These are phyloP conservation scores for Solanum infundibuliforme DNA, from an alignment of 257 asterid genomes.

Conservation along the genomic window DNA sequence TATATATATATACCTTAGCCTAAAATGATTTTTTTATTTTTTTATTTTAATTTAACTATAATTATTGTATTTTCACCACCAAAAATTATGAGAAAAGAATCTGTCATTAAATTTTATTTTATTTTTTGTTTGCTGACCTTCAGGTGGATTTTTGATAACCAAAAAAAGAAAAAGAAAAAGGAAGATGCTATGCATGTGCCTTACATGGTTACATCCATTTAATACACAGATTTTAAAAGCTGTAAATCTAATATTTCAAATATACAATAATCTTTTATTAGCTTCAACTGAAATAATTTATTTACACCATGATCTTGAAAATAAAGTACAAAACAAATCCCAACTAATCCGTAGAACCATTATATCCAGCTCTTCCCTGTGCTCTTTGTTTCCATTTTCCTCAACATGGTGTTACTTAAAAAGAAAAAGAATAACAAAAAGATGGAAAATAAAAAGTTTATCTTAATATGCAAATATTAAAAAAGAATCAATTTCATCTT, in stretches of 20 bases:
- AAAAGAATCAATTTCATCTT: background rate
- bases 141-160: background rate
- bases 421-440: background rate
- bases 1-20: background rate
- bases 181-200: background rate
- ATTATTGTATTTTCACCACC: background rate
- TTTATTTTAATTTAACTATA: background rate
- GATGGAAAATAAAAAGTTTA: background rate
- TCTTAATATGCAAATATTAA: background rate
- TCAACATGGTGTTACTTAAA: background rate
- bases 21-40: background rate
- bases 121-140: background rate
- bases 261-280: background rate
- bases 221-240: background rate
- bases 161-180: background rate
- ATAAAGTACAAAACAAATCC: slow-evolving; percentile 29
- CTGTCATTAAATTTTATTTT: background rate
- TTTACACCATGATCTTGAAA: slow-evolving; percentile 15
- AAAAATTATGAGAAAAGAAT: background rate
- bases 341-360: slow-evolving; percentile 16
- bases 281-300: slow-evolving; percentile 14
- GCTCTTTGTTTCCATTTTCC: slow-evolving; percentile 1
- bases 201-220: background rate
- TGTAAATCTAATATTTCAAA: background rate
- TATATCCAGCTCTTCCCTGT: background rate